Evolutionary conservation across 2,329 filamentous ascomycete species (phyloP).

Genomic region (Pezicula rhizophila): DNA sequence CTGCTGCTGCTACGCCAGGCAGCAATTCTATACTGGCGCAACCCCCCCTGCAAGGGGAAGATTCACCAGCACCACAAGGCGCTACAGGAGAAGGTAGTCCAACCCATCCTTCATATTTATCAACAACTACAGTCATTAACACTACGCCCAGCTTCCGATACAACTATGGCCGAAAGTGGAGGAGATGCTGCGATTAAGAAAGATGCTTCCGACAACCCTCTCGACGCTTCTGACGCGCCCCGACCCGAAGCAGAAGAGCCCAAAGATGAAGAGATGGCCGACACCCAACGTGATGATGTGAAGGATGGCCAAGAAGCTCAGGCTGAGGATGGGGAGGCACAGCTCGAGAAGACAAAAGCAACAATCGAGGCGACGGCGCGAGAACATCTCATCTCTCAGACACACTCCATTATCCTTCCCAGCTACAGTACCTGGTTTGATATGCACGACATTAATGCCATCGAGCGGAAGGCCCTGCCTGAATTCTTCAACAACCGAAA

Average conservation of each 20-base stretch:
- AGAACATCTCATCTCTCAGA: conserved; percentile 87
- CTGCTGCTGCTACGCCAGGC: conserved; percentile 48
- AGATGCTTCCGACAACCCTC: conserved; percentile 58
- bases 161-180: conserved; percentile 53
- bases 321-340: conserved; percentile 40
- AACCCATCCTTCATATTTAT: conserved; percentile 2
- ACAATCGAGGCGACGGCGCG: conserved; percentile 79
- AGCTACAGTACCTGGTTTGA: conserved; percentile 99
- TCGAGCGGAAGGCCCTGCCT: conserved; percentile 90
- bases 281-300: conserved; percentile 43
- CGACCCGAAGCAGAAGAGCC: conserved; percentile 53
- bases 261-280: conserved; percentile 79
- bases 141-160: conserved; percentile 38
- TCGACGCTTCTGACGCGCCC: conserved; percentile 62
- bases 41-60: conserved; percentile 43
- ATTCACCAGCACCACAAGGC: conserved; percentile 17
- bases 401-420: conserved; percentile 90
- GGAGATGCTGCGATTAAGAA: conserved; percentile 44
- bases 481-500: conserved; percentile 99
- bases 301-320: conserved; percentile 40
- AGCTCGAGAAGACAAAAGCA: conserved; percentile 67
- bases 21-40: conserved; percentile 52
- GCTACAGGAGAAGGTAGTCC: conserved; percentile 38
- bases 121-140: background rate
- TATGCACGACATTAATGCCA: conserved; percentile 85